phyloP scores from a whole-genome alignment of 2,329 filamentous ascomycete genomes.

The Rachicladosporium sp. region DNA sequence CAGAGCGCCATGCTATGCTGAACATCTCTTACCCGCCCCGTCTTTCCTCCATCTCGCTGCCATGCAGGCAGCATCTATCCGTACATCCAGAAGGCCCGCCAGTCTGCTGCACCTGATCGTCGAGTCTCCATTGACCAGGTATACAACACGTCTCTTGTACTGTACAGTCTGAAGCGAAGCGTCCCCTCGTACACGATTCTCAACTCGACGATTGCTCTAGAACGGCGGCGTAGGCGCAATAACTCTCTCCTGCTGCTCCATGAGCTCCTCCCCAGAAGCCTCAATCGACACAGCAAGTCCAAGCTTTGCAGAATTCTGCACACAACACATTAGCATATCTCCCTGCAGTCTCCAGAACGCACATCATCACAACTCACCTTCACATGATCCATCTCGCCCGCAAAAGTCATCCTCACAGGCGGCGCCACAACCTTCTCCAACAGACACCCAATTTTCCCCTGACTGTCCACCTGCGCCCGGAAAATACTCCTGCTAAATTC shows the following conservation, averaged over 20 bases:
- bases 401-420: constrained; percentile 86
- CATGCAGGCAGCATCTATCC: no score
- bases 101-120: no score
- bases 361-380: constrained; percentile 53
- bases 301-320: constrained; percentile 83
- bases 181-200: no score
- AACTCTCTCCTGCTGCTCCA: constrained; percentile 58
- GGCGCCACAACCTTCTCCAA: constrained; percentile 93
- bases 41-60: no score
- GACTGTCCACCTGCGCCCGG: constrained; percentile 89
- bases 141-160: no score
- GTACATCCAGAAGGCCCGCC: no score
- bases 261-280: constrained; percentile 69
- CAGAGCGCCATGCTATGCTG: no score
- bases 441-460: constrained; percentile 83
- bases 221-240: constrained; percentile 32
- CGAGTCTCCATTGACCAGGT: no score
- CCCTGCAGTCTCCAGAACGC: neutral
- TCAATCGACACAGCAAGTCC: constrained; percentile 90
- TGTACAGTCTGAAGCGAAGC: no score
- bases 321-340: neutral
- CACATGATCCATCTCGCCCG: constrained; percentile 89
- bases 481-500: constrained; percentile 94
- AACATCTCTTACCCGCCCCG: no score
- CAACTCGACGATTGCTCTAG: constrained; percentile 10